A percentile compares a stretch with the other conserved stretches of the same genome.
Evolutionary conservation across 2,329 filamentous ascomycete genomes (phyloP).

Genomic region (Aphanoascus verrucosus): DNA sequence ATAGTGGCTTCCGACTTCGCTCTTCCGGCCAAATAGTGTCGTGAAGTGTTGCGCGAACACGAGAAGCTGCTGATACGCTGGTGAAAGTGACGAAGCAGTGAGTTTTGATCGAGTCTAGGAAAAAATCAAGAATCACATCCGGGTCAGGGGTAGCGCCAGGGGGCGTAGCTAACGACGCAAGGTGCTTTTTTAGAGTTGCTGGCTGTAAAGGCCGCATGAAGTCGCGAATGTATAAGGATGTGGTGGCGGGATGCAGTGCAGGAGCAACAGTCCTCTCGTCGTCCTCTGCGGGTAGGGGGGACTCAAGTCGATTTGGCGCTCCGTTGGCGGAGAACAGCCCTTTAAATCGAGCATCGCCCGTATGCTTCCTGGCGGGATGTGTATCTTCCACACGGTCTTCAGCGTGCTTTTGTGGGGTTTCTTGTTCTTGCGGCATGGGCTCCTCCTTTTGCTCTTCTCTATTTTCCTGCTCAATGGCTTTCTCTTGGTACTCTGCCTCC

Average conservation of each 20-base stretch:
- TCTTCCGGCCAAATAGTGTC: conserved; percentile 77
- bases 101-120: conserved; percentile 73
- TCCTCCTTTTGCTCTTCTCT: neutral
- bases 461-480: conserved; percentile 6
- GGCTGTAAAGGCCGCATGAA: conserved; percentile 77
- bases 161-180: conserved; percentile 57
- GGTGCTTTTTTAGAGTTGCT: conserved; percentile 54
- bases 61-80: conserved; percentile 58
- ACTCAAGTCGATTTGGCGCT: conserved; percentile 19
- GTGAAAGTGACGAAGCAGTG: conserved; percentile 74
- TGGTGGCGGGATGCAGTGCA: conserved; percentile 59
- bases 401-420: conserved; percentile 14
- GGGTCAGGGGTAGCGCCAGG: conserved; percentile 42
- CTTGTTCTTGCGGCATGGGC: neutral
- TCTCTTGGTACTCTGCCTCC: neutral
- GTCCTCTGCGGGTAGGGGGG: conserved; percentile 26
- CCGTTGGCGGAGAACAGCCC: conserved; percentile 32
- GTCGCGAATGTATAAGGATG: conserved; percentile 77
- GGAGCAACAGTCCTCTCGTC: conserved; percentile 39
- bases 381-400: conserved; percentile 19
- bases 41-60: conserved; percentile 67
- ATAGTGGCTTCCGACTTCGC: conserved; percentile 68
- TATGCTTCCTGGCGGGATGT: conserved; percentile 22
- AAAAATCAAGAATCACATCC: conserved; percentile 55
- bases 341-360: conserved; percentile 40